These are phyloP conservation scores for Fraxinus latifolia DNA, from an alignment of 305 asterid species.

Conservation along the genomic window DNA sequence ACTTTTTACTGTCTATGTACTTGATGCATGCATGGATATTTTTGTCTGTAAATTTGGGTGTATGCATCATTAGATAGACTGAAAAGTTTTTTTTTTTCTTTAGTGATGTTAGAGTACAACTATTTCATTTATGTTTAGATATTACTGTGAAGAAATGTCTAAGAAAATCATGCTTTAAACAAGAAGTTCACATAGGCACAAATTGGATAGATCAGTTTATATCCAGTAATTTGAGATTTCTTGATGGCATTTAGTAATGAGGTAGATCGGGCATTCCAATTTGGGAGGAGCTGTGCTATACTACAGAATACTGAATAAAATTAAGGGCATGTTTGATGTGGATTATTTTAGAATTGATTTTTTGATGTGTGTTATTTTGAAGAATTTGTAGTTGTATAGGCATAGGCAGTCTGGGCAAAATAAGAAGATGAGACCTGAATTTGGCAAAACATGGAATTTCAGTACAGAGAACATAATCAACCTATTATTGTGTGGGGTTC, in stretches of 20 bases:
- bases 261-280: neutral
- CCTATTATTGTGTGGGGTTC: neutral
- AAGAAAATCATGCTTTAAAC: neutral
- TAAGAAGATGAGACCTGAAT: neutral
- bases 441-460: constrained; percentile 18
- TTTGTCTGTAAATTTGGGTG: constrained; percentile 31
- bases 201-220: neutral
- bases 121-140: neutral
- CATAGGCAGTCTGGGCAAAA: neutral
- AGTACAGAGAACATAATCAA: constrained; percentile 13
- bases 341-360: neutral
- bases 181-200: neutral
- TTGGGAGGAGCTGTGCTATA: neutral
- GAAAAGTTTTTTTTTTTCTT: neutral
- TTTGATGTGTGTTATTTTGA: neutral
- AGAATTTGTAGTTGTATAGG: neutral
- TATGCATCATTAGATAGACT: neutral
- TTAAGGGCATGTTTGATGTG: neutral
- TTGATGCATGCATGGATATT: constrained; percentile 14
- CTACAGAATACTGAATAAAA: neutral
- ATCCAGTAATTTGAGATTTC: neutral
- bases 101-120: neutral
- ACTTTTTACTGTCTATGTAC: constrained; percentile 8
- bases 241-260: neutral
- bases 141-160: constrained; percentile 1